Percentiles rank a stretch among this genome's conserved stretches.
Evolutionary conservation across 2,329 filamentous ascomycete species (phyloP).

Genomic region (Aspergillus fumigatus): DNA sequence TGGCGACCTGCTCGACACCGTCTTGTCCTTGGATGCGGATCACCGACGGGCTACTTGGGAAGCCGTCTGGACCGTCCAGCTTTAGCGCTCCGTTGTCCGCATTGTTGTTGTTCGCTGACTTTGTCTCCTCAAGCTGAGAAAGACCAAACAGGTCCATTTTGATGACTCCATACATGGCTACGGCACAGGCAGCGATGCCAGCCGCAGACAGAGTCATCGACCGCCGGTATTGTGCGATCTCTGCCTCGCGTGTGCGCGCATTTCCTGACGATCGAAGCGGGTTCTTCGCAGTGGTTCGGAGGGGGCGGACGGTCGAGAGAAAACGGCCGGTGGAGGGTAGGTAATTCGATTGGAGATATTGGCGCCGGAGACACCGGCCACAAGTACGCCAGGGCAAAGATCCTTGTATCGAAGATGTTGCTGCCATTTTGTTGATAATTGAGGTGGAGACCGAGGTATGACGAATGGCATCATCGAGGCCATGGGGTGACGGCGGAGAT

Average conservation of each 20-base stretch:
- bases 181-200: constrained; percentile 37
- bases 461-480: neutral
- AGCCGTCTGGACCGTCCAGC: constrained; percentile 39
- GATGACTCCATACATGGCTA: constrained; percentile 40
- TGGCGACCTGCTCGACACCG: constrained; percentile 70
- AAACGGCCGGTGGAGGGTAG: constrained; percentile 9
- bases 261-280: constrained; percentile 25
- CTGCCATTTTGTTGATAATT: constrained; percentile 7
- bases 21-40: constrained; percentile 46
- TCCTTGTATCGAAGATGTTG: constrained; percentile 8
- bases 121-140: constrained; percentile 14
- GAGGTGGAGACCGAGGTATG: neutral
- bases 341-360: constrained; percentile 11
- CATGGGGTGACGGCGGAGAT: neutral
- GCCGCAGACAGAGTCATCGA: constrained; percentile 31
- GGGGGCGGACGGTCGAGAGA: constrained; percentile 24
- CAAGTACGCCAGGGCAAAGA: constrained; percentile 23
- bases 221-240: constrained; percentile 26
- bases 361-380: constrained; percentile 21
- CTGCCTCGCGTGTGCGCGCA: constrained; percentile 15
- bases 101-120: constrained; percentile 5
- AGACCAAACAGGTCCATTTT: constrained; percentile 34
- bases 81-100: constrained; percentile 25
- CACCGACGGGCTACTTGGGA: constrained; percentile 29
- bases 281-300: constrained; percentile 25